These are phyloP conservation scores for Solanum chiquidenum DNA, from an alignment of 257 asterid genomes.

Conservation along the genomic window DNA sequence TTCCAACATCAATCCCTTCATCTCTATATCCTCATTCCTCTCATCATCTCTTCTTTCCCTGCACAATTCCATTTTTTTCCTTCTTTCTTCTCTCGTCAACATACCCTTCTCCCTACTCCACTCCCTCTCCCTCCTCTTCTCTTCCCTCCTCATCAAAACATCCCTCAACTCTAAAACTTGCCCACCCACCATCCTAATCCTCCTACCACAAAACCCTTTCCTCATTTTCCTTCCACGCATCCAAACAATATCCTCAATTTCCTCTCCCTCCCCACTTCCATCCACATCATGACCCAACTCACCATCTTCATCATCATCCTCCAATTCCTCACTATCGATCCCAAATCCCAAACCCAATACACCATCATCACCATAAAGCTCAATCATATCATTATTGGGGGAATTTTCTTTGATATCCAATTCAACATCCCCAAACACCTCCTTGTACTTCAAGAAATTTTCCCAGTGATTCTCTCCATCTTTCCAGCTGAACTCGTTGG, in stretches of 20 bases:
- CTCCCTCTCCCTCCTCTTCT: conserved; percentile 63
- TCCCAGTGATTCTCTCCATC: conserved; percentile 95
- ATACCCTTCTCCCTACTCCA: conserved; percentile 38
- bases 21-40: conserved; percentile 31
- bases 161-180: conserved; percentile 59
- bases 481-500: conserved; percentile 63
- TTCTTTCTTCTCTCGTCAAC: conserved; percentile 22
- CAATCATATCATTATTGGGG: background rate
- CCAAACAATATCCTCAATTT: background rate
- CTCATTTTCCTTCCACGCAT: conserved; percentile 17
- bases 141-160: conserved; percentile 55
- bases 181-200: conserved; percentile 41
- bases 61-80: conserved; percentile 26
- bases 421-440: conserved; percentile 88
- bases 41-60: conserved; percentile 24
- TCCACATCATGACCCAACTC: background rate
- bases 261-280: conserved; percentile 7
- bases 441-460: conserved; percentile 70
- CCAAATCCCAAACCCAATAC: conserved; percentile 29
- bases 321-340: conserved; percentile 48
- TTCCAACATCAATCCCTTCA: conserved; percentile 42
- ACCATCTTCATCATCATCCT: conserved; percentile 28
- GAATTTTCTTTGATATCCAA: conserved; percentile 22
- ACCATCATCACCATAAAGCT: background rate
- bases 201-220: conserved; percentile 30